These are phyloP conservation scores for Lepidium didymum DNA, from an alignment of 345 rosid genomes.

Conservation along the genomic window DNA sequence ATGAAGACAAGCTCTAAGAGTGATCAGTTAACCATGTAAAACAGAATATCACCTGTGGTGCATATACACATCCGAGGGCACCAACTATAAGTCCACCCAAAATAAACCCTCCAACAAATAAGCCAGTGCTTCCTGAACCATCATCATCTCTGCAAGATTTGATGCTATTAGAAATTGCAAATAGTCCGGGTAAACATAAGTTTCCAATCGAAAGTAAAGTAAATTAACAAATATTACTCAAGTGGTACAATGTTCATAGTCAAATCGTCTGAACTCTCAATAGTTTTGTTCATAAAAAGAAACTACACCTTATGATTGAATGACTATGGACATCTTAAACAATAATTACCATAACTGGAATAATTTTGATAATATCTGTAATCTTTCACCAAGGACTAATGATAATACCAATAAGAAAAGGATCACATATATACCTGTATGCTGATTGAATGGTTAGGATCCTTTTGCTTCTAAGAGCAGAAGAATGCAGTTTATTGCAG, in stretches of 20 bases:
- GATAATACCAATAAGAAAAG: neutral
- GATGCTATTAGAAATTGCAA: slow-evolving; percentile 1
- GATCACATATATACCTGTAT: slow-evolving; percentile 41
- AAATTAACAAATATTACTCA: neutral
- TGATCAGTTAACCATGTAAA: slow-evolving; percentile 4
- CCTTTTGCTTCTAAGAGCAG: slow-evolving; percentile 42
- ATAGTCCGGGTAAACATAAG: neutral
- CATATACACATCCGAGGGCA: slow-evolving; percentile 90
- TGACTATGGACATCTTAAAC: neutral
- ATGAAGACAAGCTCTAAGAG: neutral
- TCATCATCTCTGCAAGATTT: slow-evolving; percentile 53
- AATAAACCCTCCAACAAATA: slow-evolving; percentile 87
- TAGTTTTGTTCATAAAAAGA: neutral
- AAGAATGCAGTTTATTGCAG: slow-evolving; percentile 31
- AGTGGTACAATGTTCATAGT: neutral
- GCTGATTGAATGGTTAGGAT: slow-evolving; percentile 54
- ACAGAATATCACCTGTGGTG: slow-evolving; percentile 66
- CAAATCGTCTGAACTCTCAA: neutral
- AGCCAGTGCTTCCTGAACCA: slow-evolving; percentile 44
- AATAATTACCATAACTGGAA: neutral
- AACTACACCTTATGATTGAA: neutral
- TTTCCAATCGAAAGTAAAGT: neutral
- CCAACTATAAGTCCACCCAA: slow-evolving; percentile 85
- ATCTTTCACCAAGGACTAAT: neutral
- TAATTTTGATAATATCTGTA: neutral